Base-by-base conservation (phyloP, 1,139 yeast genomes). In the Suhomyces yuchorum region DNA sequence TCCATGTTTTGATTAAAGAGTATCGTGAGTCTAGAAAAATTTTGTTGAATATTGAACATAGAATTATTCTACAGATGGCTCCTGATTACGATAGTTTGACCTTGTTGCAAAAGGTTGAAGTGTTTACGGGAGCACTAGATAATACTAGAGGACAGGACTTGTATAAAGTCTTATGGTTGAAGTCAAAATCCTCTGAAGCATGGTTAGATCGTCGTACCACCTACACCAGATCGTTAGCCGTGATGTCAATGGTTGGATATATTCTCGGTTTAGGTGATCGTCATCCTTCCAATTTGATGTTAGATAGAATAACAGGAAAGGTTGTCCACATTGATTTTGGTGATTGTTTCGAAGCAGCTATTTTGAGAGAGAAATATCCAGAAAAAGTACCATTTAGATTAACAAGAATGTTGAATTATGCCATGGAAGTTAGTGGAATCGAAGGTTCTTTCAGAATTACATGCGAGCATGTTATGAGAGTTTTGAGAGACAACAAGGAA, bases 371-470 rank as follows among this genome's bases (percentile, higher is more conserved):
- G 57, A 95, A 93, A 64, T 95, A 87, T 66, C 99, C 99, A 0
- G 99, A 95, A 64, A 92, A 92, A 67, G 99, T 95, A 20, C 99
- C 99, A 12, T 95, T 95, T 73, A 80, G 99, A 66, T 78, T 95
- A 52, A 95, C 99, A 0, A 78, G 99, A 66, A 95, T 95, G 99
- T 77, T 95, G 55, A 91, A 95, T 30, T 92, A 91, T 67, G 99
- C 99, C 0, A 93, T 95, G 98, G 99, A 95, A 66, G 98, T 95
- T 5, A 89, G 97, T 69, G 99, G 99, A 15, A 91, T 95, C 52
- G 99, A 95, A 68, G 99, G 99, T 1, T 88, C 96, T 28, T 95
- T 89, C 78, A 79, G 98, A 61, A 92, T 93, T 44, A 92, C 99
- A 0, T 90, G 97, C 68, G 99, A 93, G 62, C 93, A 92, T 68